Conservation (phyloP, 2,329 filamentous ascomycete genomes). For the Chaetomium sp. region DNA sequence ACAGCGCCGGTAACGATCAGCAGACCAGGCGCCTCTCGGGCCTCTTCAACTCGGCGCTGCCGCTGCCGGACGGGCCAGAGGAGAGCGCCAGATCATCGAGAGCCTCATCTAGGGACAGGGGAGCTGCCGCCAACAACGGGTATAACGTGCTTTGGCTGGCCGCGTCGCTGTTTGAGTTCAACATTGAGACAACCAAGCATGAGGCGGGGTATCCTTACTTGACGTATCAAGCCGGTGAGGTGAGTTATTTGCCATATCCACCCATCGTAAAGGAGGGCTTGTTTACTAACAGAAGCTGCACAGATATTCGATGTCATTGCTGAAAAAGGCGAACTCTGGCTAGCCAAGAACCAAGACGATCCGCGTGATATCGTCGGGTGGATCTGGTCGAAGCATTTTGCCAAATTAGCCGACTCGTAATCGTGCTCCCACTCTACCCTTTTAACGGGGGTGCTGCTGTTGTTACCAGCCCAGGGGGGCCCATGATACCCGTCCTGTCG, state of each 20-base stretch:
- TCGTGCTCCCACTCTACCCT: background rate
- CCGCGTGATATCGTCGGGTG: constrained; percentile 77
- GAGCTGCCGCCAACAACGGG: constrained; percentile 47
- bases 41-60: constrained; percentile 85
- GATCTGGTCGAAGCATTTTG: constrained; percentile 99
- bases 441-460: background rate
- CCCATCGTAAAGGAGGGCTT: background rate
- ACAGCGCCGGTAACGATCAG: constrained; percentile 18
- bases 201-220: constrained; percentile 96
- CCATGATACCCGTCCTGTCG: background rate
- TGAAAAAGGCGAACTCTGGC: constrained; percentile 96
- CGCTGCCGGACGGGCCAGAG: constrained; percentile 68
- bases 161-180: constrained; percentile 94
- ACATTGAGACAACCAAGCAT: constrained; percentile 87
- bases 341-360: constrained; percentile 97
- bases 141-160: constrained; percentile 85
- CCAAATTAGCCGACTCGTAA: constrained; percentile 57
- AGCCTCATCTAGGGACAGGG: constrained; percentile 61
- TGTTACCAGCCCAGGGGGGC: background rate
- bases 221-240: constrained; percentile 91
- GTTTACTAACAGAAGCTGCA: background rate
- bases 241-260: constrained; percentile 26
- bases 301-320: constrained; percentile 89
- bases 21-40: constrained; percentile 64
- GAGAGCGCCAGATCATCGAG: constrained; percentile 52